Percentiles rank a stretch among this genome's conserved stretches.
phyloP scores from a whole-genome alignment of 148 eudicot species.

The Cornus suecica region DNA sequence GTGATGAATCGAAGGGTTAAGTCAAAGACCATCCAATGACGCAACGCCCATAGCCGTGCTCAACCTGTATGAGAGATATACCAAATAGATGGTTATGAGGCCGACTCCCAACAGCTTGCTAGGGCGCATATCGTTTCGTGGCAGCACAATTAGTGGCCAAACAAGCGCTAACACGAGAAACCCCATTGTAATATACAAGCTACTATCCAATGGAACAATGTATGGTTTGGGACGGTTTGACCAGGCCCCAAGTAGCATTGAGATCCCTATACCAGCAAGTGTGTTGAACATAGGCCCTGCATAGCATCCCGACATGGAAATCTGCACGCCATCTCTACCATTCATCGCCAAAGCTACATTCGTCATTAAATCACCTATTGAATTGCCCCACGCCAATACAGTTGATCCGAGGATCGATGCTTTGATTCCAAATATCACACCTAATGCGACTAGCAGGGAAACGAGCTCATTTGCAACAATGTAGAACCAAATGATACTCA shows the following conservation, averaged over 20 bases:
- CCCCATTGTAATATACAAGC: slow-evolving; percentile 50
- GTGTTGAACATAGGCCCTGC: slow-evolving; percentile 82
- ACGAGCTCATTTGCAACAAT: slow-evolving; percentile 67
- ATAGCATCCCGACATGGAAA: slow-evolving; percentile 73
- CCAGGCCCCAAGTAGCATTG: slow-evolving; percentile 62
- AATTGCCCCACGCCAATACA: slow-evolving; percentile 76
- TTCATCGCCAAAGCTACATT: slow-evolving; percentile 63
- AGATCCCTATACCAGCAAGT: slow-evolving; percentile 58
- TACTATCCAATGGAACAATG: slow-evolving; percentile 33
- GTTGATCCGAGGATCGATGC: slow-evolving; percentile 67
- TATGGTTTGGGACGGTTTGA: slow-evolving; percentile 36
- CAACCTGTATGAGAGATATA: slow-evolving; percentile 47
- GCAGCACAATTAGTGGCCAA: slow-evolving; percentile 59
- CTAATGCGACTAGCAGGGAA: slow-evolving; percentile 50
- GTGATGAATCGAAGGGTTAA: background rate
- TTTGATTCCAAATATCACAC: slow-evolving; percentile 49
- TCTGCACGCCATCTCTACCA: slow-evolving; percentile 55
- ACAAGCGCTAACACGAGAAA: slow-evolving; percentile 49
- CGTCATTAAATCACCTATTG: slow-evolving; percentile 64
- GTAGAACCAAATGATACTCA: slow-evolving; percentile 84
- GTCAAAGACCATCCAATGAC: slow-evolving; percentile 19
- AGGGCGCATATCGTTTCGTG: slow-evolving; percentile 56
- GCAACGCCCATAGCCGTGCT: slow-evolving; percentile 43
- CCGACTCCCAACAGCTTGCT: slow-evolving; percentile 52
- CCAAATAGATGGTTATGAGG: slow-evolving; percentile 48